Conservation (phyloP, 495 filamentous ascomycete genomes). For the Chaetomidium leptoderma region DNA sequence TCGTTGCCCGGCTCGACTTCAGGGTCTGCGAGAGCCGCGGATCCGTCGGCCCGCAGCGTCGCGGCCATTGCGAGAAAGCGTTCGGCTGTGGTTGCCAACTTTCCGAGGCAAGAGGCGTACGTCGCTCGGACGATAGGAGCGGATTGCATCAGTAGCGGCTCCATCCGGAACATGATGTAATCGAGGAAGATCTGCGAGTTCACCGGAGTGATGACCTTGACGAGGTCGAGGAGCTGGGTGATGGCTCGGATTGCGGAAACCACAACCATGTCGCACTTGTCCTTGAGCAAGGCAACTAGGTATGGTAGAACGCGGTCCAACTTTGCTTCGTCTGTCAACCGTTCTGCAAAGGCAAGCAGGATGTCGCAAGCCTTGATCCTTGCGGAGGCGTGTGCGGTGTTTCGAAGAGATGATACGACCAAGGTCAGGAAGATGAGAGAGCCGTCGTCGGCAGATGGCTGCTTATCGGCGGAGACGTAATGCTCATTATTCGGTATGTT, state of each 20-base stretch:
- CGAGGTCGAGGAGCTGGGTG: slow-evolving; percentile 81
- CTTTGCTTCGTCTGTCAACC: slow-evolving; percentile 92
- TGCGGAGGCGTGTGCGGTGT: slow-evolving; percentile 80
- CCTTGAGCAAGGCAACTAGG: slow-evolving; percentile 72
- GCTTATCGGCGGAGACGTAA: slow-evolving; percentile 45
- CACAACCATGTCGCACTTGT: slow-evolving; percentile 76
- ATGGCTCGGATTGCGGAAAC: slow-evolving; percentile 79
- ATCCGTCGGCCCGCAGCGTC: slow-evolving; percentile 77
- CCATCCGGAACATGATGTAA: slow-evolving; percentile 83
- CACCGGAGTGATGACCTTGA: slow-evolving; percentile 82
- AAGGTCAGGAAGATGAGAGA: slow-evolving; percentile 88
- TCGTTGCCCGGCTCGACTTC: slow-evolving; percentile 69
- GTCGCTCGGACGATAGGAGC: slow-evolving; percentile 75
- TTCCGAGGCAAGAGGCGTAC: slow-evolving; percentile 88
- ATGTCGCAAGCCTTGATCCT: slow-evolving; percentile 89
- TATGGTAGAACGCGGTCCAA: slow-evolving; percentile 92
- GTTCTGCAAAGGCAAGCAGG: slow-evolving; percentile 85
- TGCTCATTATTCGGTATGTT: slow-evolving; percentile 84
- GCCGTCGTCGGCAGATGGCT: slow-evolving; percentile 68
- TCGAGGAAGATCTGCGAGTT: slow-evolving; percentile 95
- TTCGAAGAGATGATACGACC: slow-evolving; percentile 80
- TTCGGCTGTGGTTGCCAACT: slow-evolving; percentile 82
- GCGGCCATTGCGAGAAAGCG: slow-evolving; percentile 88
- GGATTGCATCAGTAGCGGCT: slow-evolving; percentile 61
- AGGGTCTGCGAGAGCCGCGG: slow-evolving; percentile 70